phyloP scores from a whole-genome alignment of 129 eudicot species.

The Flaveria robusta region DNA sequence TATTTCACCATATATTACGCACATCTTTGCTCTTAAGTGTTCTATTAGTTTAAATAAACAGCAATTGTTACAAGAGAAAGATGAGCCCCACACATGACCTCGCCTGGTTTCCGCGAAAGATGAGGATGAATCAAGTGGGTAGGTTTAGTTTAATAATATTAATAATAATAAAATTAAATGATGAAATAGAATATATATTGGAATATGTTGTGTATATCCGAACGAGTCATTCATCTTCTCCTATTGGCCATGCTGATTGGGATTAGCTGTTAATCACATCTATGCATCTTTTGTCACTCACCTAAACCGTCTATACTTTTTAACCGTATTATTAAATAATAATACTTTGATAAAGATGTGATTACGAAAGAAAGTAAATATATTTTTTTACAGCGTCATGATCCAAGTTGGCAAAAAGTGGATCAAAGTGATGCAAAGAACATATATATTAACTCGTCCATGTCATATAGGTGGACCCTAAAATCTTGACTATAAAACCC shows the following conservation, averaged over 20 bases:
- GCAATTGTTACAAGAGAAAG: neutral
- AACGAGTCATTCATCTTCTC: constrained; percentile 16
- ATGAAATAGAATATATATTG: constrained; percentile 39
- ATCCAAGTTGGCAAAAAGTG: constrained; percentile 37
- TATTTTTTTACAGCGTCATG: neutral
- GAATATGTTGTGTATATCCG: constrained; percentile 40
- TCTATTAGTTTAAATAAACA: too few species aligned
- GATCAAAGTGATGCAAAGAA: constrained; percentile 33
- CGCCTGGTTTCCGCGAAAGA: constrained; percentile 31
- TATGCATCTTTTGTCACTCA: neutral
- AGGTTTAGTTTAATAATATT: neutral
- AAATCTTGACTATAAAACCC: constrained; percentile 35
- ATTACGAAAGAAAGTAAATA: neutral
- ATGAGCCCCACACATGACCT: constrained; percentile 21
- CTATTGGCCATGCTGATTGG: constrained; percentile 45
- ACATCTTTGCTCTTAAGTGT: too few species aligned
- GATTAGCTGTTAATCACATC: constrained; percentile 28
- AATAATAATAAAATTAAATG: neutral
- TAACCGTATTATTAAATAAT: too few species aligned
- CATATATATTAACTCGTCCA: constrained; percentile 21
- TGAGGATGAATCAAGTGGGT: constrained; percentile 25
- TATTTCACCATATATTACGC: too few species aligned
- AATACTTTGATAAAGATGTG: neutral
- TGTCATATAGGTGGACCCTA: constrained; percentile 28
- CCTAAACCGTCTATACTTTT: neutral